Evolutionary conservation across 2,329 filamentous ascomycete species (phyloP), one percentile per base, ranked within the genome.

Genomic region (Ophiobolus disseminans): DNA sequence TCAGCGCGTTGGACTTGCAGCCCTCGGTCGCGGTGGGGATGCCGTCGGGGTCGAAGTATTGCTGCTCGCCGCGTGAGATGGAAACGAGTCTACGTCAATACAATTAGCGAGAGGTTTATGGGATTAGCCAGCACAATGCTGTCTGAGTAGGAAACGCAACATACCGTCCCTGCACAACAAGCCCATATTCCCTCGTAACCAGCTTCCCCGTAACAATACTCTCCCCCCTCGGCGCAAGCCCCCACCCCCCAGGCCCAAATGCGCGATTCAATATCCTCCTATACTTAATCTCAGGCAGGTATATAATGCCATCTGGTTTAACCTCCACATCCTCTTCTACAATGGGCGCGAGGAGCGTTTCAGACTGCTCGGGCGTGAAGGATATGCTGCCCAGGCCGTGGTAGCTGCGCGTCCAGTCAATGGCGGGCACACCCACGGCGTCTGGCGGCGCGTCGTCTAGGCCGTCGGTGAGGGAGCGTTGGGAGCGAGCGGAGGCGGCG

Each of bases 281-380:
- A 77, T 99, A 99, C 78, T 97, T 97, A 80, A 99, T 97, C 80
- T 99, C 94, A 10, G 94, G 94, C 49, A 99, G 80, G 73, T 97
- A 99, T 50, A 97, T 80, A 61, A 99, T 93, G 25, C 94, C 94
- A 76, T 99, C 94, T 23, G 94, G 93, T 79, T 99, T 99, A 70
- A 99, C 88, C 78, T 99, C 94, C 45, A 99, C 86, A 74, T 97
- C 93, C 38, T 86, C 82, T 0, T 82, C 76, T 44, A 85, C 77
- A 10, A 96, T 72, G 1, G 86, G 85, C 47, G 83, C 79, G 54
- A 89, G 82, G 37, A 97, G 80, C 16, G 90, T 81, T 13, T 85
- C 80, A 8, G 84, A 81, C 43, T 87, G 83, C 73, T 91, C 87
- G 36, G 84, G 76, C 3, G 85, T 78, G 73, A 96, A 96, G 0